Percentiles rank a stretch among this genome's conserved stretches.
Evolutionary conservation across 2,329 filamentous ascomycete genomes (phyloP).

Genomic region (Metarhizium robertsii): DNA sequence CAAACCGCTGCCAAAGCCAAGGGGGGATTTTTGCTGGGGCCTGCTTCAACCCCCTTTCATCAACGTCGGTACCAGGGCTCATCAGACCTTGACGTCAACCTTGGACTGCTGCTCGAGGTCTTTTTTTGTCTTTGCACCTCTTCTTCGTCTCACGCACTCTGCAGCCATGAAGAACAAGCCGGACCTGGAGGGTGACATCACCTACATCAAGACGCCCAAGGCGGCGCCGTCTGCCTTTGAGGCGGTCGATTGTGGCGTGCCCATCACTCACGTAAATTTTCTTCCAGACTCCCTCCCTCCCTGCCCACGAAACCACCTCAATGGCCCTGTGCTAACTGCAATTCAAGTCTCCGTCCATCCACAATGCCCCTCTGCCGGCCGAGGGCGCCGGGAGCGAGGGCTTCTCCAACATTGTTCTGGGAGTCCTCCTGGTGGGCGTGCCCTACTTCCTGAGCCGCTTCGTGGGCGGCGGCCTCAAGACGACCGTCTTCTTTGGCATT

Average conservation of each 20-base stretch:
- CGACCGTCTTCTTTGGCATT: constrained; percentile 66
- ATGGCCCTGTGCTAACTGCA: background rate
- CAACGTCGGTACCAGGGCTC: too few species aligned
- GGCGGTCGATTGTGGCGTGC: background rate
- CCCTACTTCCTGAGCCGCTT: constrained; percentile 66
- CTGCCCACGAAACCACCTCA: background rate
- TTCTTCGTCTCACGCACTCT: background rate
- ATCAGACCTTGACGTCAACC: background rate
- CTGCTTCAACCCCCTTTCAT: too few species aligned
- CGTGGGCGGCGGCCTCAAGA: constrained; percentile 73
- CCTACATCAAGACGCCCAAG: constrained; percentile 3
- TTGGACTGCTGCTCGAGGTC: background rate
- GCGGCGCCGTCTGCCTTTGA: constrained; percentile 1
- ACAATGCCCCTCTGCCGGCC: constrained; percentile 83
- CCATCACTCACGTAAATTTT: background rate
- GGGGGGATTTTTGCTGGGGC: too few species aligned
- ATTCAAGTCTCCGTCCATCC: constrained; percentile 70
- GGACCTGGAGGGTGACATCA: constrained; percentile 2
- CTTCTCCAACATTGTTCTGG: constrained; percentile 60
- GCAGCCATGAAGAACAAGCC: background rate
- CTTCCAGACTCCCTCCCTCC: background rate
- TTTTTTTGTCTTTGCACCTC: too few species aligned
- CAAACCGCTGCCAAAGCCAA: too few species aligned
- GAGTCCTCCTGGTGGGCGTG: constrained; percentile 54
- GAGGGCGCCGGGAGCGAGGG: constrained; percentile 71